Conservation (phyloP, 192 early-diverging fungal species). For the Umbelopsis isabellina region DNA sequence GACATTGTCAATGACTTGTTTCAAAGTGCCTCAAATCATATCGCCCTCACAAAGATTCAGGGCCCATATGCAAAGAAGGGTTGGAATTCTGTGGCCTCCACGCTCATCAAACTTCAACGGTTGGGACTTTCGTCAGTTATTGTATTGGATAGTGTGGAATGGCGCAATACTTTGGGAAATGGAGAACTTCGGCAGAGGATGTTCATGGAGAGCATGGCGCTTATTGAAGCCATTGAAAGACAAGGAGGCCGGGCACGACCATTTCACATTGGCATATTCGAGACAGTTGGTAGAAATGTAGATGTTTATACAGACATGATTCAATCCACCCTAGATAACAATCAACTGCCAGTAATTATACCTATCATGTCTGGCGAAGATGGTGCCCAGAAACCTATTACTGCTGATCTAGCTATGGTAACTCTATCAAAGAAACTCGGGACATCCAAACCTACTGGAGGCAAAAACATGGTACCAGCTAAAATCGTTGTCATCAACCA, state of each 20-base stretch:
- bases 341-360: slow-evolving; percentile 68
- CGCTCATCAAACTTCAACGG: slow-evolving; percentile 65
- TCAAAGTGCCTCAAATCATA: slow-evolving; percentile 46
- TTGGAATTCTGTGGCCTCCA: slow-evolving; percentile 49
- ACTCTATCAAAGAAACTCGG: slow-evolving; percentile 48
- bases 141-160: slow-evolving; percentile 61
- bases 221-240: slow-evolving; percentile 74
- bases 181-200: slow-evolving; percentile 41
- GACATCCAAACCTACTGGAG: slow-evolving; percentile 14
- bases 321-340: slow-evolving; percentile 60
- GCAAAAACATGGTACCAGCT: slow-evolving; percentile 45
- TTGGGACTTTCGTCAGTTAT: slow-evolving; percentile 68
- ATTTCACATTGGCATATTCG: slow-evolving; percentile 69
- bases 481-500: slow-evolving; percentile 73
- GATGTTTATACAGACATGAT: slow-evolving; percentile 45
- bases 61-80: slow-evolving; percentile 47
- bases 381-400: slow-evolving; percentile 43
- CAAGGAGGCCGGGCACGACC: slow-evolving; percentile 73
- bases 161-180: slow-evolving; percentile 33
- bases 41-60: slow-evolving; percentile 64
- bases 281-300: not conserved
- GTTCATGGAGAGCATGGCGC: slow-evolving; percentile 55
- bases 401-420: slow-evolving; percentile 57
- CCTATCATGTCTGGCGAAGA: slow-evolving; percentile 45
- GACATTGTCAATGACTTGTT: slow-evolving; percentile 50